Percentiles rank a stretch among this genome's conserved stretches.
Evolutionary conservation across 495 filamentous ascomycete species (phyloP).

Genomic region (Penicillium riverlandense): DNA sequence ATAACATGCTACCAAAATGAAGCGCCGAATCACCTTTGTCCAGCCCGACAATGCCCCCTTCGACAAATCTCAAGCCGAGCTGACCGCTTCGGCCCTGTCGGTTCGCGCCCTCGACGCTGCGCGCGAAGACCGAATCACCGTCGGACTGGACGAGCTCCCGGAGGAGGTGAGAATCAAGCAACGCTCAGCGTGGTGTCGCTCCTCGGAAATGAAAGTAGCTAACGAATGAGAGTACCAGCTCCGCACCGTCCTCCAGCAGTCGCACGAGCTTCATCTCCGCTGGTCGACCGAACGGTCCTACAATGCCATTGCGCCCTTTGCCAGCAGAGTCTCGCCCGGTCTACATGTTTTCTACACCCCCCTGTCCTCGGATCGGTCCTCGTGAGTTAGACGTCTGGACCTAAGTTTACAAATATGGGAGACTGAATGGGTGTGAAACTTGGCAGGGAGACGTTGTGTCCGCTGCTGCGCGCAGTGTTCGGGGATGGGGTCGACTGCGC

Average conservation of each 20-base stretch:
- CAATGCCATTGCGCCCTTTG: constrained; percentile 57
- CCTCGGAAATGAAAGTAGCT: background rate
- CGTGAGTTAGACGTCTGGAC: constrained; percentile 17
- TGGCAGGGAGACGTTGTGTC: constrained; percentile 52
- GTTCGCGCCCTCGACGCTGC: constrained; percentile 51
- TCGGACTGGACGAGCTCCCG: constrained; percentile 67
- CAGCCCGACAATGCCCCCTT: constrained; percentile 55
- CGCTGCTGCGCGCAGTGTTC: constrained; percentile 54
- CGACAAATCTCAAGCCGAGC: constrained; percentile 48
- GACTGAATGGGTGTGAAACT: no score
- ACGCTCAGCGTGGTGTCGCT: background rate
- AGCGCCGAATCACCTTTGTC: constrained; percentile 77
- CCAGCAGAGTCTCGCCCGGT: constrained; percentile 68
- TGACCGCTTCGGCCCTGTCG: constrained; percentile 42
- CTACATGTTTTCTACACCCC: constrained; percentile 79
- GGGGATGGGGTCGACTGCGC: constrained; percentile 47
- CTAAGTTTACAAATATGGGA: no score
- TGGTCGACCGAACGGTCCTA: constrained; percentile 60
- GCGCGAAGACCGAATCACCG: constrained; percentile 74
- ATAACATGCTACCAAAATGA: constrained; percentile 46
- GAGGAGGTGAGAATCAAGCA: constrained; percentile 41
- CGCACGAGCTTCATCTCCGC: constrained; percentile 70
- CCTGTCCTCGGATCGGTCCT: constrained; percentile 27
- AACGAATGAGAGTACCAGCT: constrained; percentile 34
- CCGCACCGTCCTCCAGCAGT: constrained; percentile 51